Evolutionary conservation across 345 rosid genomes (phyloP).

Genomic region (Kandelia obovata): DNA sequence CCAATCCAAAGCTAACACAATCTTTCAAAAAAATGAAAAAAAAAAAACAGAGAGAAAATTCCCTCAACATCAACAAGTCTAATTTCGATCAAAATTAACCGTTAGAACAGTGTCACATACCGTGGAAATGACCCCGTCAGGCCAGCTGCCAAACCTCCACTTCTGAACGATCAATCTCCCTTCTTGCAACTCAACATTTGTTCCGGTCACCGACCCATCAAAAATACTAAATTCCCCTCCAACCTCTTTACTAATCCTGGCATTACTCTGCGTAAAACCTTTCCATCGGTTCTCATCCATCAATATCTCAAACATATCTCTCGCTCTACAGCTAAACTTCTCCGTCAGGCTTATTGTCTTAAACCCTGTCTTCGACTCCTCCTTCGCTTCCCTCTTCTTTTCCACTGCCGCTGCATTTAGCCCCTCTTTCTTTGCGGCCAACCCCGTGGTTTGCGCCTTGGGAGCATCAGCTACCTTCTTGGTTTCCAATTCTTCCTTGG

Average conservation of each 20-base stretch:
- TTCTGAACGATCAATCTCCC: constrained; percentile 87
- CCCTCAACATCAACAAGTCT: no score
- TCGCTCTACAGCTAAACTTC: constrained; percentile 82
- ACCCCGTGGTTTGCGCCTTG: no score
- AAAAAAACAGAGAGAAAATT: no score
- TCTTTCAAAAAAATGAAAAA: no score
- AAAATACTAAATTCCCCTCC: constrained; percentile 77
- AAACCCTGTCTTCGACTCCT: constrained; percentile 50
- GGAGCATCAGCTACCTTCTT: constrained; percentile 41
- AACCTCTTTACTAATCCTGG: constrained; percentile 79
- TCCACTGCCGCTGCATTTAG: constrained; percentile 22
- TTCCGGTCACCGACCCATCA: constrained; percentile 93
- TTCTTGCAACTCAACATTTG: constrained; percentile 69
- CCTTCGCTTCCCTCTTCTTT: constrained; percentile 41
- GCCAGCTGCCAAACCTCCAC: constrained; percentile 98
- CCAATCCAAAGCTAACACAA: no score
- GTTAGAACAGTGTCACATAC: constrained; percentile 20
- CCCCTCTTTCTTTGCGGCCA: neutral
- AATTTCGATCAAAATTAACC: neutral
- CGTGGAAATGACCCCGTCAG: constrained; percentile 81
- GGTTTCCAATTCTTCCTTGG: constrained; percentile 70
- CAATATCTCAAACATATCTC: constrained; percentile 77
- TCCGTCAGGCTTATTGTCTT: constrained; percentile 75
- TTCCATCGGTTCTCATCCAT: constrained; percentile 98
- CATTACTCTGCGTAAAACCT: constrained; percentile 92